Conservation (phyloP, 2,329 filamentous ascomycete species). For the Fusarium sarcochroum region DNA sequence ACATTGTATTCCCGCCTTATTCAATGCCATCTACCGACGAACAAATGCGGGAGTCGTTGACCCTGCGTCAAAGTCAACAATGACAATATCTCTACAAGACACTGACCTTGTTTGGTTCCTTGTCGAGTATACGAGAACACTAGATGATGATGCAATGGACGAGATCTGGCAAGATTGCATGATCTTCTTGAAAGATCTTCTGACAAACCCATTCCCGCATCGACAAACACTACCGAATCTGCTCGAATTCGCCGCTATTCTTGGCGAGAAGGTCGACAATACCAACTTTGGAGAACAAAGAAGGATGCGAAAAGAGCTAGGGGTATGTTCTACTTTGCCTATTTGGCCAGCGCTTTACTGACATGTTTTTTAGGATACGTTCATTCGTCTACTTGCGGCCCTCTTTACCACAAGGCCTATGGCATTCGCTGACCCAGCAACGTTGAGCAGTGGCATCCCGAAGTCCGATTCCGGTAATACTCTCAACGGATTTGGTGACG, state of each 20-base stretch:
- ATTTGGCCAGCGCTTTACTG: slow-evolving; percentile 39
- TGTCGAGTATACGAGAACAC: slow-evolving; percentile 87
- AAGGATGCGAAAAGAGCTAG: slow-evolving; percentile 90
- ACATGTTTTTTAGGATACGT: slow-evolving; percentile 78
- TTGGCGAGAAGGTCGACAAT: slow-evolving; percentile 97
- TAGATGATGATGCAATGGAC: slow-evolving; percentile 98
- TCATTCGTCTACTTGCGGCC: slow-evolving; percentile 89
- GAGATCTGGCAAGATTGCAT: slow-evolving; percentile 98
- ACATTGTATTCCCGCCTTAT: slow-evolving; percentile 91
- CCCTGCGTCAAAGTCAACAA: slow-evolving; percentile 83
- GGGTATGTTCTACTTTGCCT: slow-evolving; percentile 63
- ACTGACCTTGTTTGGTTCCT: slow-evolving; percentile 89
- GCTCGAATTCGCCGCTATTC: slow-evolving; percentile 87
- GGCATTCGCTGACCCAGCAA: slow-evolving; percentile 72
- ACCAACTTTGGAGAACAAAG: slow-evolving; percentile 96
- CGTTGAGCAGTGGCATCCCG: slow-evolving; percentile 53
- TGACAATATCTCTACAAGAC: slow-evolving; percentile 88
- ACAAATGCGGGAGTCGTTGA: slow-evolving; percentile 88
- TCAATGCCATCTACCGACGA: slow-evolving; percentile 95
- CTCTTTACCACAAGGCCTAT: slow-evolving; percentile 91
- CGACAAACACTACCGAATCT: slow-evolving; percentile 89
- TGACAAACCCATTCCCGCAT: slow-evolving; percentile 95
- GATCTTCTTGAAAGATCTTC: slow-evolving; percentile 87
- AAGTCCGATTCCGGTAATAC: slow-evolving; percentile 56
- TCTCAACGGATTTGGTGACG: slow-evolving; percentile 56